A percentile compares a stretch with the other conserved stretches of the same genome.
Conservation (phyloP, 1,284 basidiomycete species). For the Ceratorhiza oryzae-sativae region DNA sequence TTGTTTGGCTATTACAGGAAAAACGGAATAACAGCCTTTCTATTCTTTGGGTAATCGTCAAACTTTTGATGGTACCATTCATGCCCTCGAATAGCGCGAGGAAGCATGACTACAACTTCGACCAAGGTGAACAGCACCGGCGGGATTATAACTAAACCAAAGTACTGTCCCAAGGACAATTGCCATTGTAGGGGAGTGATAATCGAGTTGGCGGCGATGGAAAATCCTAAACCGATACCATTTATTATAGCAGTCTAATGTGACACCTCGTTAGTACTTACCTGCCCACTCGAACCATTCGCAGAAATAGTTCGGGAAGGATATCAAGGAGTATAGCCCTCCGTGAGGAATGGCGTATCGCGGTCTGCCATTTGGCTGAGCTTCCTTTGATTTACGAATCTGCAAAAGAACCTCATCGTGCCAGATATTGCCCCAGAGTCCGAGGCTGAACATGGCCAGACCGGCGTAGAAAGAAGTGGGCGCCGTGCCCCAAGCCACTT, state of each 20-base stretch:
- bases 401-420: conserved; percentile 90
- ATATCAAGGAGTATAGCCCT: conserved; percentile 77
- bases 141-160: conserved; percentile 53
- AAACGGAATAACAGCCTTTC: conserved; percentile 71
- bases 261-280: background rate
- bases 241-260: background rate
- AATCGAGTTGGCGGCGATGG: conserved; percentile 35
- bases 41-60: conserved; percentile 67
- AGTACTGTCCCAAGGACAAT: background rate
- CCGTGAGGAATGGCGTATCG: conserved; percentile 87
- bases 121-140: conserved; percentile 78
- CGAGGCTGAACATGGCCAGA: conserved; percentile 68
- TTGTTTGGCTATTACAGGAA: conserved; percentile 55
- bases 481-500: conserved; percentile 37
- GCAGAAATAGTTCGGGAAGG: conserved; percentile 88
- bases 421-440: conserved; percentile 79
- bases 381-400: conserved; percentile 57
- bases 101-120: conserved; percentile 77
- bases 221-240: conserved; percentile 29
- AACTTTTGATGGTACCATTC: conserved; percentile 81
- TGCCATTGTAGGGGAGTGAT: conserved; percentile 16
- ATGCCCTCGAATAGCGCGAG: conserved; percentile 81
- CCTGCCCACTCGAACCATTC: conserved; percentile 91
- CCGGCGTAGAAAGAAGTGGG: conserved; percentile 65
- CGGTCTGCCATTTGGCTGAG: conserved; percentile 48